Evolutionary conservation across 2,329 filamentous ascomycete genomes (phyloP).

Genomic region (Exophiala oligosperma): DNA sequence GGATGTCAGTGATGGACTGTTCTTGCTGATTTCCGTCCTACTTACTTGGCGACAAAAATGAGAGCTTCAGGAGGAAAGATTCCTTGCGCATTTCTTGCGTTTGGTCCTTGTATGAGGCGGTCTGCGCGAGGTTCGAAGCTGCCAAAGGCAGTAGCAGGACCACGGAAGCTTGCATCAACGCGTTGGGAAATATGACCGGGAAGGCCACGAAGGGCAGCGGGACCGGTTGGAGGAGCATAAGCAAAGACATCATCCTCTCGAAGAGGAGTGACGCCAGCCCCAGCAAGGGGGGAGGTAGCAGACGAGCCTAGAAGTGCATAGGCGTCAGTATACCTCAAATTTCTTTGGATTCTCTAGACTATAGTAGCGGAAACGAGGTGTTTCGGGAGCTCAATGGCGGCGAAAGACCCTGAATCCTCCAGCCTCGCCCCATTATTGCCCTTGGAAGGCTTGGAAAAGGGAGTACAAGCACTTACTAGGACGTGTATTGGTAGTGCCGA

Average conservation of each 20-base stretch:
- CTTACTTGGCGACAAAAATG: constrained; percentile 43
- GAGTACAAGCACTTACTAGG: constrained; percentile 1
- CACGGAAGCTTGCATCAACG: constrained; percentile 4
- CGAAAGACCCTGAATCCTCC: background rate
- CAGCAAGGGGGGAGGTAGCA: background rate
- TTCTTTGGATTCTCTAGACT: background rate
- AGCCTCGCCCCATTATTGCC: background rate
- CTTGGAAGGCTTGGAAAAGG: background rate
- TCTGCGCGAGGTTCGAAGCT: constrained; percentile 31
- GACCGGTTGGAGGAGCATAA: background rate
- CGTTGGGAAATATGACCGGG: constrained; percentile 2
- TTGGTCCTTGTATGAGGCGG: constrained; percentile 31
- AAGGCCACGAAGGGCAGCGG: background rate
- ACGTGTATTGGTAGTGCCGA: background rate
- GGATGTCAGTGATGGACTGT: constrained; percentile 4
- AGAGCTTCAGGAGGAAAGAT: constrained; percentile 38
- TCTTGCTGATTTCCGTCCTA: constrained; percentile 15
- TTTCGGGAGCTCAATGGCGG: background rate
- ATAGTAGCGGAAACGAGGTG: background rate
- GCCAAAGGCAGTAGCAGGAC: background rate
- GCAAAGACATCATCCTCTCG: constrained; percentile 18
- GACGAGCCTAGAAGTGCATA: background rate
- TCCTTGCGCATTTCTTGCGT: constrained; percentile 38
- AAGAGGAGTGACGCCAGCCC: background rate
- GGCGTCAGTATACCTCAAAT: background rate